phyloP scores from a whole-genome alignment of 163 green algal genomes.

The Scenedesmus sp. region DNA sequence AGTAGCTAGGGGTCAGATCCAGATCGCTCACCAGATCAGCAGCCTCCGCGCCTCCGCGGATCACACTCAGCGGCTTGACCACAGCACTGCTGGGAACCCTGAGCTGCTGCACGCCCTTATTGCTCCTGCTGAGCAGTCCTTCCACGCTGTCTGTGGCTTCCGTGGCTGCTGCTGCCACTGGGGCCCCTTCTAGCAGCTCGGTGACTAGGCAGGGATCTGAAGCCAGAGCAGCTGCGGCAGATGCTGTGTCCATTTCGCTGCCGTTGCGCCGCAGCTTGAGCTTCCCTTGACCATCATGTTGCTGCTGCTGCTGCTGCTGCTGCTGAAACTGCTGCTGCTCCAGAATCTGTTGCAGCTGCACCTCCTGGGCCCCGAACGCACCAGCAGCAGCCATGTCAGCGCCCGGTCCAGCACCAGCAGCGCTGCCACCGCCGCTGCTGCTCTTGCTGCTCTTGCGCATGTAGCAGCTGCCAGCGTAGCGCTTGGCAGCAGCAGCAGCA shows the following conservation, averaged over 20 bases:
- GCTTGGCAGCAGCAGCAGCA: background rate
- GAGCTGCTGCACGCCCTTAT: background rate
- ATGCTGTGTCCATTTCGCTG: background rate
- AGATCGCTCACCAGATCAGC: background rate
- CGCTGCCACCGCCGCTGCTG: background rate
- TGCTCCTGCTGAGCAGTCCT: background rate
- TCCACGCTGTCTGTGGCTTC: background rate
- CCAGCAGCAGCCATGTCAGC: background rate
- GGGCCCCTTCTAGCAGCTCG: background rate
- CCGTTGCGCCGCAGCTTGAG: background rate
- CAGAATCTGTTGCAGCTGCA: background rate
- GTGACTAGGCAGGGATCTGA: background rate
- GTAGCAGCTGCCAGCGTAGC: conserved; percentile 1
- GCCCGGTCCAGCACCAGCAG: background rate
- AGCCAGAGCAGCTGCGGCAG: background rate
- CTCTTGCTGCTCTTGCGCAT: conserved; percentile 2
- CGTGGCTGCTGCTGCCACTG: background rate
- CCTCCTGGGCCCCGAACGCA: background rate
- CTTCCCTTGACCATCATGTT: background rate
- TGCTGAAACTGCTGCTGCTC: background rate
- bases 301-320: background rate
- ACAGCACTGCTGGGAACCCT: background rate
- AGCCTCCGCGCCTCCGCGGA: background rate
- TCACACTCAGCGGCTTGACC: background rate
- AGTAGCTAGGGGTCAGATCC: background rate